phyloP scores from a whole-genome alignment of 495 filamentous ascomycete genomes.

The Massariosphaeria phaeospora region DNA sequence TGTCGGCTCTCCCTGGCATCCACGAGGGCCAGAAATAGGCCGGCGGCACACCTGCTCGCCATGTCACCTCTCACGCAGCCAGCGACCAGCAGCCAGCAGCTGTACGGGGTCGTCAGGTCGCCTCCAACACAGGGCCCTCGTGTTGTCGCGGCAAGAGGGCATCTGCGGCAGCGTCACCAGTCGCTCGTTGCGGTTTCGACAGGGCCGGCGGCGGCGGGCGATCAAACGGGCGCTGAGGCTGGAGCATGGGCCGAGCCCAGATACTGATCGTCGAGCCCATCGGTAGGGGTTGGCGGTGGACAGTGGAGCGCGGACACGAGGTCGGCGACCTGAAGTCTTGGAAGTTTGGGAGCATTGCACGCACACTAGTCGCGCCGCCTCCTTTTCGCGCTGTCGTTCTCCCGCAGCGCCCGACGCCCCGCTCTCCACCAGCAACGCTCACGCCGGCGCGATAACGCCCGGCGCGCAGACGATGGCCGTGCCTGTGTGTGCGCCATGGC shows the following conservation, averaged over 20 bases:
- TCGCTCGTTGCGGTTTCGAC: slow-evolving; percentile 15
- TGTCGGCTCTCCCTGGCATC: neutral
- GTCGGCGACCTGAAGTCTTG: slow-evolving; percentile 29
- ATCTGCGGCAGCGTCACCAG: slow-evolving; percentile 21
- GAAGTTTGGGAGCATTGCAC: slow-evolving; percentile 17
- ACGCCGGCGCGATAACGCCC: too few species aligned
- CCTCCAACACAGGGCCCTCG: too few species aligned
- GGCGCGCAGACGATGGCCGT: too few species aligned
- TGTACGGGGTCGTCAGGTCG: neutral
- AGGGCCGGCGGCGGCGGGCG: slow-evolving; percentile 24
- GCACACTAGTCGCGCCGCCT: slow-evolving; percentile 5
- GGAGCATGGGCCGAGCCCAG: slow-evolving; percentile 27
- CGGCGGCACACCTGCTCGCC: too few species aligned
- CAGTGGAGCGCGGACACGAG: slow-evolving; percentile 7
- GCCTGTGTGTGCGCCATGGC: too few species aligned
- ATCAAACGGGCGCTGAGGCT: slow-evolving; percentile 34
- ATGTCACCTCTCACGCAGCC: too few species aligned
- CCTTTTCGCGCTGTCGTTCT: slow-evolving; percentile 5
- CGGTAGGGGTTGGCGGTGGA: too few species aligned
- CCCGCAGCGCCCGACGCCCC: neutral
- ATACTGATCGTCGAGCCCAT: slow-evolving; percentile 25
- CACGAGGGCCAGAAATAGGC: neutral
- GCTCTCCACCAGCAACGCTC: neutral
- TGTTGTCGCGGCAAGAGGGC: too few species aligned
- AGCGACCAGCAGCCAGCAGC: neutral